Percentiles rank a stretch among this genome's conserved stretches.
Conservation (phyloP, 2,329 filamentous ascomycete genomes). For the Penicillium sp. region DNA sequence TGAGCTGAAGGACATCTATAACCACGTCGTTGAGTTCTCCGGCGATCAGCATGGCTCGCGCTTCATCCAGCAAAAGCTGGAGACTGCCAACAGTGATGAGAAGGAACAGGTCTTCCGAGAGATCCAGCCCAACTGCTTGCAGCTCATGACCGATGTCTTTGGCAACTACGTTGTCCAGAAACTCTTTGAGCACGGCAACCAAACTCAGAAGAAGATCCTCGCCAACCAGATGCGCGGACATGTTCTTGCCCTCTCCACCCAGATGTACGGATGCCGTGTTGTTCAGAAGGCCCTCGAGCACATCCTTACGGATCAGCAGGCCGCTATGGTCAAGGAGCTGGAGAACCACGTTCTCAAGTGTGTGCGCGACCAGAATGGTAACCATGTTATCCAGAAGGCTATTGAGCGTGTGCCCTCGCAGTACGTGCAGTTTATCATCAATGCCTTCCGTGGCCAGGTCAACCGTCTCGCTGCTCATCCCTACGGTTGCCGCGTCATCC, state of each 20-base stretch:
- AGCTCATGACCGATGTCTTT: slow-evolving; percentile 93
- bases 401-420: slow-evolving; percentile 74
- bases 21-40: slow-evolving; percentile 86
- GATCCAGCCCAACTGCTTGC: slow-evolving; percentile 75
- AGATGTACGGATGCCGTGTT: slow-evolving; percentile 92
- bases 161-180: slow-evolving; percentile 99
- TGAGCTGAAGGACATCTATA: slow-evolving; percentile 84
- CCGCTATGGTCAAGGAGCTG: slow-evolving; percentile 75
- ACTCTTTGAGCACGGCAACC: slow-evolving; percentile 92
- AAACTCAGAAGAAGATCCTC: slow-evolving; percentile 83
- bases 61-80: slow-evolving; percentile 90
- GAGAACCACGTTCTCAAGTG: slow-evolving; percentile 70
- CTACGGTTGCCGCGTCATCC: slow-evolving; percentile 89
- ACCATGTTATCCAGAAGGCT: slow-evolving; percentile 93
- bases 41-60: slow-evolving; percentile 93
- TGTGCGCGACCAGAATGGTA: slow-evolving; percentile 84
- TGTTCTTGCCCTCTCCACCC: slow-evolving; percentile 70
- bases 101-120: slow-evolving; percentile 88
- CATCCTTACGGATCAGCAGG: slow-evolving; percentile 87
- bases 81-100: slow-evolving; percentile 90
- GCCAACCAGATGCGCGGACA: slow-evolving; percentile 84
- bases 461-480: slow-evolving; percentile 69
- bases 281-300: slow-evolving; percentile 95
- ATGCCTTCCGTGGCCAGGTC: slow-evolving; percentile 71
- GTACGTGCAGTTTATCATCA: slow-evolving; percentile 79